Percentiles rank a stretch among this genome's conserved stretches.
These are phyloP conservation scores for Yueomyces sp. DNA, from an alignment of 805 yeast species.

Conservation along the genomic window DNA sequence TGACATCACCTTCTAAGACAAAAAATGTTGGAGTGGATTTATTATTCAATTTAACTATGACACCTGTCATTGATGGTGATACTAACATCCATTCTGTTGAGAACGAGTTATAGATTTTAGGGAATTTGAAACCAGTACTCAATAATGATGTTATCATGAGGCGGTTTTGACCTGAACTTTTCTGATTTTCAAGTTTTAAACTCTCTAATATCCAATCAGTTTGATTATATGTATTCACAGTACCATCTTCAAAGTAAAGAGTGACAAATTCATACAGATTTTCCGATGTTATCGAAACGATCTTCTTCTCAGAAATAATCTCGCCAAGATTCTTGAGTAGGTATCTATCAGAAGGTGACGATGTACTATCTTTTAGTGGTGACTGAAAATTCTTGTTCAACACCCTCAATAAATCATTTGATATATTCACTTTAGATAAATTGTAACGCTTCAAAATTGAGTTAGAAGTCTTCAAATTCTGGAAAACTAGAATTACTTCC, in stretches of 20 bases:
- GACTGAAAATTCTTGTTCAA: conserved; percentile 1
- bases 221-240: conserved; percentile 11
- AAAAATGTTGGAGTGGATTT: conserved; percentile 11
- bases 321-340: conserved; percentile 6
- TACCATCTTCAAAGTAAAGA: conserved; percentile 15
- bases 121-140: conserved; percentile 18
- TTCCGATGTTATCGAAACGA: conserved; percentile 14
- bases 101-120: conserved; percentile 10
- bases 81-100: conserved; percentile 19
- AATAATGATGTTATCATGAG: conserved; percentile 19
- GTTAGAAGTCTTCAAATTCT: conserved; percentile 10
- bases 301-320: conserved; percentile 8
- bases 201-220: conserved; percentile 18
- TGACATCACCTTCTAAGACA: conserved; percentile 6
- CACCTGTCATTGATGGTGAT: conserved; percentile 25
- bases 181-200: conserved; percentile 11
- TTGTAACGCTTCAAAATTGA: conserved; percentile 17
- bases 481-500: conserved; percentile 19
- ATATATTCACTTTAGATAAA: conserved; percentile 10
- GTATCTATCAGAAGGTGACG: conserved; percentile 6
- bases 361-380: background rate
- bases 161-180: conserved; percentile 12
- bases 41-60: conserved; percentile 11
- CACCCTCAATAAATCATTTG: conserved; percentile 2
- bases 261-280: conserved; percentile 17